Evolutionary conservation across 2,329 filamentous ascomycete genomes (phyloP), one percentile per base, ranked within the genome.

Genomic region (Stagonosporopsis chrysanthemi): DNA sequence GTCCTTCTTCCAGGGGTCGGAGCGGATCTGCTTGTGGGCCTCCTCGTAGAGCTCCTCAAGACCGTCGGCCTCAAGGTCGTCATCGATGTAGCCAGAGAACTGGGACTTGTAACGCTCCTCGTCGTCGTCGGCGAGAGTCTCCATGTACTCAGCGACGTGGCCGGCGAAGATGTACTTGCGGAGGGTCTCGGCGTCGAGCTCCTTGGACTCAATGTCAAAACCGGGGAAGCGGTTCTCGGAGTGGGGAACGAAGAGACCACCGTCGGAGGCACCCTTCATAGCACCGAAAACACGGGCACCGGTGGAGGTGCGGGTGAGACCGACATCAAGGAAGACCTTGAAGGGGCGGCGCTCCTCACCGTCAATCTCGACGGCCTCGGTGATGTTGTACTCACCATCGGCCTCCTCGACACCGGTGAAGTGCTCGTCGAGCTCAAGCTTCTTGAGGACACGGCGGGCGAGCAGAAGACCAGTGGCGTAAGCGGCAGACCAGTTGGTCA

Each of bases 101-200:
- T 99, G 95, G 74, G 87, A 88, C 87, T 94, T 94, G 91, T 92
- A 99, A 80, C 95, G 93, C 88, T 99, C 95, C 90, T 99, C 95
- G 79, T 99, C 95, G 79, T 99, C 95, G 76, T 99, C 95, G 83
- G 95, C 95, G 68, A 99, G 91, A 59, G 90, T 95, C 90, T 99
- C 95, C 95, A 99, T 99, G 89, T 99, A 99, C 88, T 99, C 95
- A 72, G 94, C 93, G 68, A 99, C 91, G 88, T 99, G 95, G 63
- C 95, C 94, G 78, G 87, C 95, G 82, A 91, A 94, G 87, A 99
- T 99, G 90, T 99, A 99, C 86, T 93, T 96, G 87, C 94, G 92
- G 79, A 99, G 91, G 71, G 88, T 90, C 82, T 99, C 95, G 76
- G 92, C 87, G 75, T 99, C 95, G 76, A 99, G 91, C 88, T 98